phyloP scores from a whole-genome alignment of 805 yeast genomes.

The Wickerhamiella sergipiensis region DNA sequence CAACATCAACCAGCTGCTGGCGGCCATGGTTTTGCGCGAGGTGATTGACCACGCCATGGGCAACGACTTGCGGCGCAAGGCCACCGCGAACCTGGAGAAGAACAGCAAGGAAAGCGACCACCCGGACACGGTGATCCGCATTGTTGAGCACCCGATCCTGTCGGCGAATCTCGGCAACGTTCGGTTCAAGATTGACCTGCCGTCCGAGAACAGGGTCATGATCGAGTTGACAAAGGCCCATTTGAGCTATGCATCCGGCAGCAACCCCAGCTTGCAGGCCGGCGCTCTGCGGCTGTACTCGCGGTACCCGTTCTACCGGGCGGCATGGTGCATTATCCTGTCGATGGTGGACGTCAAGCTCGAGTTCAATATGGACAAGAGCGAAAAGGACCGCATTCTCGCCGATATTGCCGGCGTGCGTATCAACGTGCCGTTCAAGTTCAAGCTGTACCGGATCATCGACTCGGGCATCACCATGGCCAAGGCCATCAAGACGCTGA shows the following conservation, averaged over 20 bases:
- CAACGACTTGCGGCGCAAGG: conserved; percentile 3
- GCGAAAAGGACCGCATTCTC: conserved; percentile 10
- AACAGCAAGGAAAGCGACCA: conserved; percentile 10
- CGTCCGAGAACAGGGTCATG: conserved; percentile 34
- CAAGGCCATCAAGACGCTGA: conserved; percentile 49
- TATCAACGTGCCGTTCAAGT: conserved; percentile 50
- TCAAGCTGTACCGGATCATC: conserved; percentile 62
- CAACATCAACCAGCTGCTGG: conserved; percentile 18
- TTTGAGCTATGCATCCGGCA: conserved; percentile 19
- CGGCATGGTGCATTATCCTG: conserved; percentile 27
- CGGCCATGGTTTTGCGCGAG: conserved; percentile 17
- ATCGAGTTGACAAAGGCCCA: conserved; percentile 30
- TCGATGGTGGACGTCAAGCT: conserved; percentile 19
- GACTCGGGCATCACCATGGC: conserved; percentile 59
- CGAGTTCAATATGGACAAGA: background rate
- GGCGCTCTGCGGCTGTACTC: conserved; percentile 34
- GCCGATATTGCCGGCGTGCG: conserved; percentile 24
- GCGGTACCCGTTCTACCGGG: conserved; percentile 32
- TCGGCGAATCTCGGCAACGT: conserved; percentile 17
- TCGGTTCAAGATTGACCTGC: conserved; percentile 30
- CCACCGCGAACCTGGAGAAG: background rate
- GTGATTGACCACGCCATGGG: conserved; percentile 14
- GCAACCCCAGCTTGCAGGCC: conserved; percentile 24
- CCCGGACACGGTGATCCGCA: background rate
- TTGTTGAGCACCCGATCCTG: background rate